phyloP scores from a whole-genome alignment of 2,329 filamentous ascomycete genomes.

The Cordyceps javanica region DNA sequence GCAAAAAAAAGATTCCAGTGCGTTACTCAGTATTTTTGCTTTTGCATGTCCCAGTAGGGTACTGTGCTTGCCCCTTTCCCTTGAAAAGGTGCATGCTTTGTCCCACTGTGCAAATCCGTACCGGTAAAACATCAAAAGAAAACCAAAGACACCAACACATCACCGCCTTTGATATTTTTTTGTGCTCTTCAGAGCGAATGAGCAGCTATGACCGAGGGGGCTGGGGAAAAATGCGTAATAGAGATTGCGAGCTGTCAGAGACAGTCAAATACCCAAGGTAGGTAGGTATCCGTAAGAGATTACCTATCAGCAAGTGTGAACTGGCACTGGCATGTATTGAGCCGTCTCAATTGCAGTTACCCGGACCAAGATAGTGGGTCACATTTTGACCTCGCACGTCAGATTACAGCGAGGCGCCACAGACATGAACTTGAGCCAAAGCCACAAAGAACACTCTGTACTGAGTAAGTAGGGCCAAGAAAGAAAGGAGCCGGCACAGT shows the following conservation, averaged over 20 bases:
- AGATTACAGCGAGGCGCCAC: too few relatives aligned
- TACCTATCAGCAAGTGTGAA: too few relatives aligned
- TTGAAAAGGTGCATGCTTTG: neutral
- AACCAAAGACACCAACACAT: conserved; percentile 2
- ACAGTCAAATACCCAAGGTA: too few relatives aligned
- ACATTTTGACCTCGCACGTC: neutral
- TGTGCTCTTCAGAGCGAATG: neutral
- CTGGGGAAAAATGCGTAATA: neutral
- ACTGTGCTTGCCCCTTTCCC: neutral
- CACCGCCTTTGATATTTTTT: neutral
- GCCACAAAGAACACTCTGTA: too few relatives aligned
- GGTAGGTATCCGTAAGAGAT: too few relatives aligned
- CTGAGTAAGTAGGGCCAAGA: too few relatives aligned
- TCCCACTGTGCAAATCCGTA: neutral
- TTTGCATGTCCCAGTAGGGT: neutral
- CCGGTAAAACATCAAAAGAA: conserved; percentile 5
- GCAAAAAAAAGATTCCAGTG: neutral
- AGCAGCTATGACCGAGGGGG: neutral
- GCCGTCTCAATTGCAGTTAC: neutral
- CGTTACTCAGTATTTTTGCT: too few relatives aligned
- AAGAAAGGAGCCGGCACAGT: too few relatives aligned
- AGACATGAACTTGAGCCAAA: too few relatives aligned
- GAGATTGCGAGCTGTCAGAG: neutral
- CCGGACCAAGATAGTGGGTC: neutral
- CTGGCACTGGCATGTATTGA: neutral